Conservation (phyloP, 345 rosid genomes). For the Clarkia xantiana region DNA sequence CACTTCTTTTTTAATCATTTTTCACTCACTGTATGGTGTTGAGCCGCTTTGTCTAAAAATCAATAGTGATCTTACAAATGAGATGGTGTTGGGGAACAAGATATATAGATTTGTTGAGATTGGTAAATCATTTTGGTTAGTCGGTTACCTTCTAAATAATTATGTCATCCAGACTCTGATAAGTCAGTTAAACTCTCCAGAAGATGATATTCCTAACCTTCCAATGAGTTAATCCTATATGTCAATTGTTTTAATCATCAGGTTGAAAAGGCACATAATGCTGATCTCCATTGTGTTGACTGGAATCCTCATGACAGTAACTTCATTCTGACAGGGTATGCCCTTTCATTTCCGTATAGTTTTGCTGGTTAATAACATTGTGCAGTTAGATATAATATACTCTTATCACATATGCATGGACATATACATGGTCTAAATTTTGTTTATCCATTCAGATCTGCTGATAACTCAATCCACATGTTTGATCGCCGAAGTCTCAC, state of each 20-base stretch:
- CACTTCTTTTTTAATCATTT: background rate
- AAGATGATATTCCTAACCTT: no score
- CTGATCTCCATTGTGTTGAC: constrained; percentile 96
- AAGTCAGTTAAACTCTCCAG: no score
- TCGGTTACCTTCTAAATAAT: no score
- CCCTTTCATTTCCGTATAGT: constrained; percentile 1
- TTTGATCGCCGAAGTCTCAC: constrained; percentile 80
- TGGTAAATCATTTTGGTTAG: no score
- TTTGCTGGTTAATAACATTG: background rate
- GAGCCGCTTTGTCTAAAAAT: no score
- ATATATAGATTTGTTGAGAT: no score
- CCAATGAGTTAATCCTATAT: no score
- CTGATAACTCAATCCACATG: constrained; percentile 84
- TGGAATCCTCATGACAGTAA: constrained; percentile 91
- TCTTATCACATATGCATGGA: no score
- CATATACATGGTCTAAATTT: no score
- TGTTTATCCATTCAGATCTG: constrained; percentile 44
- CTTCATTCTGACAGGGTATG: constrained; percentile 86
- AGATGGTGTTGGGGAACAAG: no score
- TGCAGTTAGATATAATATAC: background rate
- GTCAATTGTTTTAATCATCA: constrained; percentile 15
- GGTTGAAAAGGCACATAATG: constrained; percentile 93
- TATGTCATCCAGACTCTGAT: no score
- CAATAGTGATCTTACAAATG: no score
- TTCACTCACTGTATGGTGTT: background rate